Percentiles rank a stretch among this genome's conserved stretches.
These are phyloP conservation scores for Domatiomyces catenatus DNA, from an alignment of 2,329 filamentous ascomycete genomes.

Conservation along the genomic window DNA sequence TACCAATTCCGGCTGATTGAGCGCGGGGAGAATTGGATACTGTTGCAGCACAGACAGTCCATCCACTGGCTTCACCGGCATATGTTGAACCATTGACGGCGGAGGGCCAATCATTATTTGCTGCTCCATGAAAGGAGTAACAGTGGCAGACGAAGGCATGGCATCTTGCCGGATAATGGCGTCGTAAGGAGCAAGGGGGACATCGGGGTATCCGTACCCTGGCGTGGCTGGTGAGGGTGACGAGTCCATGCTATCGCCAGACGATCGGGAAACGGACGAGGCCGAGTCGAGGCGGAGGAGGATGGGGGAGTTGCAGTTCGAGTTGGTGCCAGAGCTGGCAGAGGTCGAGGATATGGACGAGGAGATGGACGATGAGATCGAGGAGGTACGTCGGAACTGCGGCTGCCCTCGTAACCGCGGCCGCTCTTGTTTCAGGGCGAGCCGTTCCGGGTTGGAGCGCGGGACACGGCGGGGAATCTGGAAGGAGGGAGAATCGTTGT, in stretches of 20 bases:
- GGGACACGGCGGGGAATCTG: conserved; percentile 22
- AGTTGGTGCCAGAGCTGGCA: conserved; percentile 1
- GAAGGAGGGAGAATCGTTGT: conserved; percentile 33
- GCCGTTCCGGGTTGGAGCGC: conserved; percentile 5
- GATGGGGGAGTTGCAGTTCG: conserved; percentile 7
- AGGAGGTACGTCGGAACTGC: conserved; percentile 13
- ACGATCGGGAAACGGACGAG: conserved; percentile 12
- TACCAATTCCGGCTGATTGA: conserved; percentile 5
- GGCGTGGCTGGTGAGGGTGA: conserved; percentile 17
- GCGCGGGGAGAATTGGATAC: conserved; percentile 8
- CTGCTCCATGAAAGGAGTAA: conserved; percentile 17
- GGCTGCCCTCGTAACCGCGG: conserved; percentile 12
- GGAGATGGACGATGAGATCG: conserved; percentile 13
- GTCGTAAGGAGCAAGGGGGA: conserved; percentile 13
- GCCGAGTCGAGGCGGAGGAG: conserved; percentile 11
- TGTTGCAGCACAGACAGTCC: neutral
- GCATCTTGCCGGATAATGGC: conserved; percentile 15
- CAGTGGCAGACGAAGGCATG: conserved; percentile 15
- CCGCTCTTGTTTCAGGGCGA: conserved; percentile 6
- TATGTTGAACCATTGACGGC: conserved; percentile 3
- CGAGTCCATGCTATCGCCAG: conserved; percentile 18
- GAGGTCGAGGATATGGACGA: conserved; percentile 13
- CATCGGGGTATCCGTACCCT: conserved; percentile 14
- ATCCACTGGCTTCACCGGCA: conserved; percentile 1
- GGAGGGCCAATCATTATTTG: conserved; percentile 11